These are phyloP conservation scores for Lasiodiplodia sp. DNA, from an alignment of 2,329 filamentous ascomycete species.

Conservation along the genomic window DNA sequence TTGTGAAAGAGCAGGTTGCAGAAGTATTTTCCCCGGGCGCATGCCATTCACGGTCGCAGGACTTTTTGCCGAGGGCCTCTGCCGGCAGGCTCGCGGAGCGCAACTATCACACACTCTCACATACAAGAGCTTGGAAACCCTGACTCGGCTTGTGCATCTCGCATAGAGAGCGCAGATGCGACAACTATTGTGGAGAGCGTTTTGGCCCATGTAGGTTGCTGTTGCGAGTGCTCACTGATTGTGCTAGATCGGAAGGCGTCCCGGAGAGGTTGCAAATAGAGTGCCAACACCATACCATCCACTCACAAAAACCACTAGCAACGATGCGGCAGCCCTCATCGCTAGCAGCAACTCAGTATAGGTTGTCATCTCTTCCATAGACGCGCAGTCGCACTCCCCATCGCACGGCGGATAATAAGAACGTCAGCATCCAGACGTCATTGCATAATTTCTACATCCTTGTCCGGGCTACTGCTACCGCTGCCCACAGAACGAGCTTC, in stretches of 20 bases:
- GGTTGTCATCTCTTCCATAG: background rate
- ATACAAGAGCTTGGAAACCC: slow-evolving; percentile 13
- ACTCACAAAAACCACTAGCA: background rate
- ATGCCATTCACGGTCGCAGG: slow-evolving; percentile 18
- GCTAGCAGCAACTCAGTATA: background rate
- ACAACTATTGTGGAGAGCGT: background rate
- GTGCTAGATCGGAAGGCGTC: background rate
- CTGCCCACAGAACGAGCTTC: background rate
- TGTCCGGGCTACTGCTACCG: background rate
- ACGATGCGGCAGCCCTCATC: no score
- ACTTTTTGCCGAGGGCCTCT: slow-evolving; percentile 23
- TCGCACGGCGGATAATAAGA: background rate
- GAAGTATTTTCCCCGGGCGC: slow-evolving; percentile 7
- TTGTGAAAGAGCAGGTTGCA: slow-evolving; percentile 13
- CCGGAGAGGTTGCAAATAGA: background rate
- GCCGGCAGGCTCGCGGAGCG: background rate
- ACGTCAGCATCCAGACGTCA: background rate
- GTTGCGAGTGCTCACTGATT: background rate
- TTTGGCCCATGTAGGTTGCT: background rate
- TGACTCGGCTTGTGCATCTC: background rate
- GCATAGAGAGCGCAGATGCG: background rate
- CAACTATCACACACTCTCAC: background rate
- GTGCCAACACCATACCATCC: background rate
- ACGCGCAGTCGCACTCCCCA: background rate
- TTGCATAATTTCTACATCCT: background rate